Evolutionary conservation across 345 rosid genomes (phyloP), one percentile per base, ranked within the genome.

Genomic region (Populus ilicifolia): DNA sequence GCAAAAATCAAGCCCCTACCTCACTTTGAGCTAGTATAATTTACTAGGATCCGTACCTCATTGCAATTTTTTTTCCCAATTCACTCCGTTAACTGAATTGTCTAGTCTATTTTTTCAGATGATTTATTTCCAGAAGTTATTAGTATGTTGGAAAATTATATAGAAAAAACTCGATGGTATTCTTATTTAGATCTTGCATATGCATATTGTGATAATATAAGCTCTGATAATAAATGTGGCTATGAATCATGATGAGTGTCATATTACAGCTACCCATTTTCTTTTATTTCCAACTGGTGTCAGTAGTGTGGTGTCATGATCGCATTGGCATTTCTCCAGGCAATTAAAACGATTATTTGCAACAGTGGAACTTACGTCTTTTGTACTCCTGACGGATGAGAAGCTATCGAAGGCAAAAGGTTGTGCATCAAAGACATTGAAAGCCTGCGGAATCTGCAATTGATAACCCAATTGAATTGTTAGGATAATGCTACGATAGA

Each of bases 361-460:
- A 74, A 29, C 23, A 48, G n/a, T 23, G 13, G 52, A 74, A 86
- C 89, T 21, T 89, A 95, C 99, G 83, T 93, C 86, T 87, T 93
- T 89, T 25, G 92, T 69, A 35, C 63, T 79, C 36, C 67, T 80
- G 62, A 88, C 71, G 13, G 83, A 78, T 0, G 94, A 84, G 71
- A 71, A 87, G 80, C 86, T 79, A 11, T 77, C 76, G 87, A 84
- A 83, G 43, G 86, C 66, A 66, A 83, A 44, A 7, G 90, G 83
- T 68, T 77, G 88, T 17, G 82, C 82, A 71, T 90, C 93, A 75
- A 90, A 92, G n/a, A 93, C 87, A 67, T 91, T 84, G 86, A 96
- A 96, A 38, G 98, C 98, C 69, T 77, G 83, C 12, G 96, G 99
- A 44, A 80, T 79, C 97, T 95, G 88, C 85, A 83, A 36, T 38